phyloP scores from a whole-genome alignment of 805 yeast genomes.

The Candida vartiovaarae region DNA sequence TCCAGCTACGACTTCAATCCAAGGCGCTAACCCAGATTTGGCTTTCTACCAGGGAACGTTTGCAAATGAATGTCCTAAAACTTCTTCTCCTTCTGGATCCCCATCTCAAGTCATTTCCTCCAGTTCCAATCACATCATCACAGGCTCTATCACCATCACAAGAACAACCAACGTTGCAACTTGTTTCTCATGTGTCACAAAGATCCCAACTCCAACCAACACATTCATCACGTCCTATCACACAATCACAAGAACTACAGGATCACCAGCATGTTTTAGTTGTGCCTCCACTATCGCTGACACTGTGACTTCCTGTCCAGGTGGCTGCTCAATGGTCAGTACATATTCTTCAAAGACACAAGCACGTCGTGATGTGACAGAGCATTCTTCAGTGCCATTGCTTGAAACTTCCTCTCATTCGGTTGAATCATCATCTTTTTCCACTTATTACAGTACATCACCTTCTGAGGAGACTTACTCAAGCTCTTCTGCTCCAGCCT shows the following conservation, averaged over 20 bases:
- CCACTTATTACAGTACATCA: not conserved
- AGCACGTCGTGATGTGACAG: too few relatives aligned
- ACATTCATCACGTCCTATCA: not conserved
- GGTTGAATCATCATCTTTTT: not conserved
- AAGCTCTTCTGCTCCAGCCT: not conserved
- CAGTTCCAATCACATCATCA: not conserved
- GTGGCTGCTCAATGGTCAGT: slow-evolving; percentile 3
- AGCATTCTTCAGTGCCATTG: too few relatives aligned
- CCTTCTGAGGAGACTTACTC: not conserved
- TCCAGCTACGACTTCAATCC: slow-evolving; percentile 4
- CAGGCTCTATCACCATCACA: not conserved
- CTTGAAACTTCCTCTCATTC: too few relatives aligned
- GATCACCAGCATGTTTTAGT: not conserved
- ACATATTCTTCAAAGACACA: too few relatives aligned
- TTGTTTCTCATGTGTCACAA: slow-evolving; percentile 1
- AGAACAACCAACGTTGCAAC: not conserved
- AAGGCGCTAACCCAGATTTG: not conserved
- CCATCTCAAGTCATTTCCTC: not conserved
- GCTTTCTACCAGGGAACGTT: slow-evolving; percentile 3
- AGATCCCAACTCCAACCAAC: not conserved
- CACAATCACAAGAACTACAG: not conserved
- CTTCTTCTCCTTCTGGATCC: not conserved
- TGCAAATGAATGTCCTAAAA: slow-evolving; percentile 1
- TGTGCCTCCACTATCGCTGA: slow-evolving; percentile 1
- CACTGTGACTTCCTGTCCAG: slow-evolving; percentile 7